Evolutionary conservation across 2,329 filamentous ascomycete genomes (phyloP).

Genomic region (Monosporascus sp.): DNA sequence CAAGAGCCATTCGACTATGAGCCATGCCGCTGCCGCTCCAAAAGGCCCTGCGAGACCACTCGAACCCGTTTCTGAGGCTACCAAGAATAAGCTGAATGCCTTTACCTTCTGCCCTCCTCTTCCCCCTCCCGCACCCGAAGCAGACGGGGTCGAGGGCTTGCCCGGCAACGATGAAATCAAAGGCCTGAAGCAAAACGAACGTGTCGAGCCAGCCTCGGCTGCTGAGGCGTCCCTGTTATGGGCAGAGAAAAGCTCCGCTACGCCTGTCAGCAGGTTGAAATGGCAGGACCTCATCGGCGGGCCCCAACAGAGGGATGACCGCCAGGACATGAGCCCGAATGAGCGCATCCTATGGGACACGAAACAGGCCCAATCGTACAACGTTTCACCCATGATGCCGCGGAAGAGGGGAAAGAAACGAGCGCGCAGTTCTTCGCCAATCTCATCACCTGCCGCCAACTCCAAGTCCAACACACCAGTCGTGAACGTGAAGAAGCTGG

Average conservation of each 20-base stretch:
- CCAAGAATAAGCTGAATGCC: slow-evolving; percentile 55
- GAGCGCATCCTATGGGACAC: slow-evolving; percentile 60
- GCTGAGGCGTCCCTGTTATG: slow-evolving; percentile 12
- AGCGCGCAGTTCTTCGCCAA: slow-evolving; percentile 68
- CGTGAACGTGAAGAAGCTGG: slow-evolving; percentile 55
- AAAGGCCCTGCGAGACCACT: slow-evolving; percentile 29
- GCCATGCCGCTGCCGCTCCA: slow-evolving; percentile 25
- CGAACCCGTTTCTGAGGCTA: slow-evolving; percentile 50
- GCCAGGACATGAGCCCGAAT: slow-evolving; percentile 50
- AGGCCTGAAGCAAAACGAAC: slow-evolving; percentile 2
- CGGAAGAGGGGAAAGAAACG: slow-evolving; percentile 57
- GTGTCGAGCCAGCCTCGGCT: slow-evolving; percentile 5
- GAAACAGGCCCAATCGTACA: slow-evolving; percentile 38
- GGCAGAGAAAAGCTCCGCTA: slow-evolving; percentile 30
- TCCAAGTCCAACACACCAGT: slow-evolving; percentile 40
- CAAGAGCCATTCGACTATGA: slow-evolving; percentile 43
- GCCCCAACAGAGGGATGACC: slow-evolving; percentile 36
- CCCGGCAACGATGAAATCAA: slow-evolving; percentile 1
- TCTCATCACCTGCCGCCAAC: slow-evolving; percentile 56
- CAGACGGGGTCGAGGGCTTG: slow-evolving; percentile 15
- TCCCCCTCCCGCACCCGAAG: slow-evolving; percentile 23
- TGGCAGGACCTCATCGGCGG: slow-evolving; percentile 56
- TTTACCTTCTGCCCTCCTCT: slow-evolving; percentile 48
- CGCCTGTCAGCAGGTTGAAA: slow-evolving; percentile 48
- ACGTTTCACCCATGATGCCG: slow-evolving; percentile 43